A percentile compares a stretch with the other conserved stretches of the same genome.
Conservation (phyloP, 2,329 filamentous ascomycete species). For the Capronia americana region DNA sequence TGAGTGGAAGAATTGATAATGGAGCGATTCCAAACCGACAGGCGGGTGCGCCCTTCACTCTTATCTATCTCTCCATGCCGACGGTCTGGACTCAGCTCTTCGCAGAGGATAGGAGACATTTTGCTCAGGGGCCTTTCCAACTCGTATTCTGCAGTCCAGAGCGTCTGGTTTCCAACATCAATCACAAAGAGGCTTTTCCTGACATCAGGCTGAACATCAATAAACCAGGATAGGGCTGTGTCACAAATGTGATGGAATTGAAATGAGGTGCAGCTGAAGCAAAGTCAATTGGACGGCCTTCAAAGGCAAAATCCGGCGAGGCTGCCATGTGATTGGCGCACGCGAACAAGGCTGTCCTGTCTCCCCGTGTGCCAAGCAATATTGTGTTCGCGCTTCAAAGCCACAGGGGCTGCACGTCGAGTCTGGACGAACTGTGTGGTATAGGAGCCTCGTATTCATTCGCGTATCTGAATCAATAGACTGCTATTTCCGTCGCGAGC, state of each 20-base stretch:
- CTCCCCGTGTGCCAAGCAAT: background rate
- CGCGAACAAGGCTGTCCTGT: background rate
- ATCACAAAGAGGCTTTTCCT: background rate
- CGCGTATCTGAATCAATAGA: background rate
- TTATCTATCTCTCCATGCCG: slow-evolving; percentile 8
- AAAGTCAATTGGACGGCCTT: background rate
- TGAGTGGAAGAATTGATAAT: background rate
- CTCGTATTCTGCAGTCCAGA: slow-evolving; percentile 7
- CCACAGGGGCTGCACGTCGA: slow-evolving; percentile 1
- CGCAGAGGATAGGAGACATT: background rate
- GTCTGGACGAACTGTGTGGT: background rate
- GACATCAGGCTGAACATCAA: slow-evolving; percentile 12
- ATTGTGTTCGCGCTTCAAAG: background rate
- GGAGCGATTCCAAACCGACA: background rate
- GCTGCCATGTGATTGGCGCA: background rate
- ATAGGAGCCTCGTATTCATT: slow-evolving; percentile 7
- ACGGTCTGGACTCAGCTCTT: background rate
- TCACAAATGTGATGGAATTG: slow-evolving; percentile 1
- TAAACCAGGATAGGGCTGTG: background rate
- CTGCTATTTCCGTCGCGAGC: slow-evolving; percentile 7
- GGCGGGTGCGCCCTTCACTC: background rate
- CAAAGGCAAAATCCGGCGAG: background rate
- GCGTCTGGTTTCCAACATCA: slow-evolving; percentile 2
- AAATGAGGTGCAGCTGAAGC: slow-evolving; percentile 5
- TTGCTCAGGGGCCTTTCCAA: slow-evolving; percentile 3